Evolutionary conservation across 148 eudicot genomes (phyloP), one percentile per base, ranked within the genome.

Genomic region (Cornus suecica): DNA sequence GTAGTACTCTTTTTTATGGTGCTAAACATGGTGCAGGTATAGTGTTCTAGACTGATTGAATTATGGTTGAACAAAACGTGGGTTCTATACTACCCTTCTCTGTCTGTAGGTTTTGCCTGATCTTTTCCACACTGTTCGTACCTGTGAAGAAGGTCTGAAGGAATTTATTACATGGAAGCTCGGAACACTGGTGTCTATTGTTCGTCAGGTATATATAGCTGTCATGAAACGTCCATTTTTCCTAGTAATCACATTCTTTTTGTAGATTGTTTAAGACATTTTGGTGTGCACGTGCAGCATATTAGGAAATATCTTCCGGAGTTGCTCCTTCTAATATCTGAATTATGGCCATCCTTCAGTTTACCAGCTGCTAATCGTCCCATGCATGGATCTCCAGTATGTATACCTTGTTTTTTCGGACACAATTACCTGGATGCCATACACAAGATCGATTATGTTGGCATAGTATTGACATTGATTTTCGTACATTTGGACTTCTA

Each of bases 81-180:
- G 29, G 28, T 68, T 77, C 65, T 68, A 23, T 30, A 29, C 15
- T 37, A 65, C 54, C 37, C 30, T 58, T 60, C 23, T 68, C 60
- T 30, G 65, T 31, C 58, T 80, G 80, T 83, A 95, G 99, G 99
- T 95, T 75, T 88, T 95, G 77, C 99, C 99, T 30, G 99, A 95
- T 83, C 89, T 95, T 68, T 87, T 92, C 82, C 93, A 88, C 82
- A 92, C 85, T 69, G 89, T 92, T 31, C 90, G 92, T 66, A 82
- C 92, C 11, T 92, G 97, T 85, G 99, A 95, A 82, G 99, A 95
- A 80, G 82, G 86, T 79, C 83, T 95, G 76, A 95, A 95, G 89
- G 97, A 91, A 75, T 92, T 86, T 71, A 91, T 95, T 70, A 92
- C 92, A 23, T 90, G 97, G 97, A 95, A 92, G 84, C 91, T 95